phyloP scores from a whole-genome alignment of 495 filamentous ascomycete genomes.

The Penicillium odoratum region DNA sequence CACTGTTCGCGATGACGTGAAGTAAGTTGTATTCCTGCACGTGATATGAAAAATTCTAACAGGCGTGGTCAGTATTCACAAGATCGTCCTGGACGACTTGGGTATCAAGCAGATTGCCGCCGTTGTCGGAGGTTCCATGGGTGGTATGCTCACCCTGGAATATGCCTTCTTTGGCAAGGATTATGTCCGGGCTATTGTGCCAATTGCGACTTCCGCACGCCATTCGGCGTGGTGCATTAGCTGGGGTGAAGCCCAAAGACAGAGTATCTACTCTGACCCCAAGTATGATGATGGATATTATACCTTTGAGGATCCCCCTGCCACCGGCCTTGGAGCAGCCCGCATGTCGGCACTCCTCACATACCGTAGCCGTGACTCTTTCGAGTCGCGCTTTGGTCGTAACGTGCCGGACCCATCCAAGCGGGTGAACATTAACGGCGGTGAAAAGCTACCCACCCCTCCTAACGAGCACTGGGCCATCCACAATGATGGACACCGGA shows the following conservation, averaged over 20 bases:
- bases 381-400: conserved; percentile 90
- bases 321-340: conserved; percentile 85
- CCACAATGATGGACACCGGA: conserved; percentile 92
- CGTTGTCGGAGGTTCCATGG: conserved; percentile 96
- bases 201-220: conserved; percentile 90
- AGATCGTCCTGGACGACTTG: conserved; percentile 83
- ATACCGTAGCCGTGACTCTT: conserved; percentile 94
- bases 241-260: conserved; percentile 96
- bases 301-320: conserved; percentile 75
- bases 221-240: conserved; percentile 99
- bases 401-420: conserved; percentile 85
- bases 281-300: conserved; percentile 99
- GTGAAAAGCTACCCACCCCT: conserved; percentile 60
- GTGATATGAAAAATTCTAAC: conserved; percentile 9
- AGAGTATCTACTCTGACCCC: conserved; percentile 97
- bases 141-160: conserved; percentile 94
- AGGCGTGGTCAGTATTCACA: conserved; percentile 68
- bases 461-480: conserved; percentile 87
- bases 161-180: conserved; percentile 96
- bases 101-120: conserved; percentile 84
- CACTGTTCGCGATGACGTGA: conserved; percentile 92
- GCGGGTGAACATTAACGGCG: conserved; percentile 73
- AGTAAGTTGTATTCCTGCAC: conserved; percentile 51
- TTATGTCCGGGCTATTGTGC: conserved; percentile 87
- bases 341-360: conserved; percentile 96